These are phyloP conservation scores for Cordyceps pruinosa DNA, from an alignment of 2,329 filamentous ascomycete species.

Conservation along the genomic window DNA sequence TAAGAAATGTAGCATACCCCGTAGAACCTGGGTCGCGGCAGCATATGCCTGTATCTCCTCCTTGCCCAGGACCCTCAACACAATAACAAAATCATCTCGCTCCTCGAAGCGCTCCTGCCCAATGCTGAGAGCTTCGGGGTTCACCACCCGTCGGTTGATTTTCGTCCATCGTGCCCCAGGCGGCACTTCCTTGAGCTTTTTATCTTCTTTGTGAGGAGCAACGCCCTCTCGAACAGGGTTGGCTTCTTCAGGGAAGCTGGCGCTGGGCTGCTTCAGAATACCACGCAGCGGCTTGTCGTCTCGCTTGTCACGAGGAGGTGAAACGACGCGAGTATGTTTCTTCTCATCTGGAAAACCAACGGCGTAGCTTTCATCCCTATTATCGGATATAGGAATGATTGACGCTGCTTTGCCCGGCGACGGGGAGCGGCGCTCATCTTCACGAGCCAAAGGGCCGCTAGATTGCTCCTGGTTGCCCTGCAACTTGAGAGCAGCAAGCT, in stretches of 20 bases:
- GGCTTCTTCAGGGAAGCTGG: slow-evolving; percentile 79
- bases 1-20: slow-evolving; percentile 49
- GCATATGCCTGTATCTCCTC: slow-evolving; percentile 89
- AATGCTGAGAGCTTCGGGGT: slow-evolving; percentile 76
- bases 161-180: slow-evolving; percentile 86
- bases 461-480: slow-evolving; percentile 19
- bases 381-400: background rate
- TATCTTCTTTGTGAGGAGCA: slow-evolving; percentile 84
- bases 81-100: slow-evolving; percentile 88
- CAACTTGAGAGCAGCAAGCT: slow-evolving; percentile 38
- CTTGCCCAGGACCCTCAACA: slow-evolving; percentile 76
- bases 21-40: slow-evolving; percentile 69
- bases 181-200: slow-evolving; percentile 63
- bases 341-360: slow-evolving; percentile 26
- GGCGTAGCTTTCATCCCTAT: slow-evolving; percentile 25
- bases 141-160: slow-evolving; percentile 81
- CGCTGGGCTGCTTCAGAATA: slow-evolving; percentile 76
- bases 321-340: slow-evolving; percentile 60
- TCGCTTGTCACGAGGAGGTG: slow-evolving; percentile 57
- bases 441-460: background rate
- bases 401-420: slow-evolving; percentile 11
- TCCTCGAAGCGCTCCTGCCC: slow-evolving; percentile 91
- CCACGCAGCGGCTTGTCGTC: slow-evolving; percentile 69
- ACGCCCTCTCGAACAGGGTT: slow-evolving; percentile 83
- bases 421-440: slow-evolving; percentile 13